Evolutionary conservation across 2,329 filamentous ascomycete genomes (phyloP).

Genomic region (Simplicillium aogashimaense): DNA sequence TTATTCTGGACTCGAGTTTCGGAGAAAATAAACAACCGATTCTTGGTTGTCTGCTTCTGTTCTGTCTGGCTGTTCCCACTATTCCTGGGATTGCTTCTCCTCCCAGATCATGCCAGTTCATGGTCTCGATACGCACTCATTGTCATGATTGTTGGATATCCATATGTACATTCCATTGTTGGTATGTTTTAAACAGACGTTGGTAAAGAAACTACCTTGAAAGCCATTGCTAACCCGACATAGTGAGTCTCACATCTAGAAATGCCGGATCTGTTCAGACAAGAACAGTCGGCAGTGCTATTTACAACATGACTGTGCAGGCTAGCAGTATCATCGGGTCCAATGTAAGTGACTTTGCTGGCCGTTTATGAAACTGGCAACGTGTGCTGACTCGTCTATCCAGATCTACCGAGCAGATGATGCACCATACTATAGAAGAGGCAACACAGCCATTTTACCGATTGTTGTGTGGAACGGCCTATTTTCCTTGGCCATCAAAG

Average conservation of each 20-base stretch:
- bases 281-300: conserved; percentile 49
- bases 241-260: conserved; percentile 13
- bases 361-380: too few species aligned
- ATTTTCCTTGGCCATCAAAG: conserved; percentile 18
- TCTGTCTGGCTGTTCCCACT: conserved; percentile 8
- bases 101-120: conserved; percentile 15
- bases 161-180: conserved; percentile 27
- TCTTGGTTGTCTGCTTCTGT: conserved; percentile 11
- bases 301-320: conserved; percentile 50
- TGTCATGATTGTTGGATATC: conserved; percentile 18
- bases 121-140: conserved; percentile 21
- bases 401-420: conserved; percentile 22
- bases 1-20: conserved; percentile 19
- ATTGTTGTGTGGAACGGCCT: conserved; percentile 26
- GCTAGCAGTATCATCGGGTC: conserved; percentile 28
- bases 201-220: too few species aligned
- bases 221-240: not conserved
- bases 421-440: conserved; percentile 20
- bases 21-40: conserved; percentile 25
- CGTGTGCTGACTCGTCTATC: not conserved
- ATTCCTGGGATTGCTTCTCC: conserved; percentile 15
- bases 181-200: not conserved
- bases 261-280: conserved; percentile 54
- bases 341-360: conserved; percentile 14
- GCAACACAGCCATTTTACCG: conserved; percentile 44